These are phyloP conservation scores for Stemphylium vesicarium DNA, from an alignment of 2,329 filamentous ascomycete species.

Conservation along the genomic window DNA sequence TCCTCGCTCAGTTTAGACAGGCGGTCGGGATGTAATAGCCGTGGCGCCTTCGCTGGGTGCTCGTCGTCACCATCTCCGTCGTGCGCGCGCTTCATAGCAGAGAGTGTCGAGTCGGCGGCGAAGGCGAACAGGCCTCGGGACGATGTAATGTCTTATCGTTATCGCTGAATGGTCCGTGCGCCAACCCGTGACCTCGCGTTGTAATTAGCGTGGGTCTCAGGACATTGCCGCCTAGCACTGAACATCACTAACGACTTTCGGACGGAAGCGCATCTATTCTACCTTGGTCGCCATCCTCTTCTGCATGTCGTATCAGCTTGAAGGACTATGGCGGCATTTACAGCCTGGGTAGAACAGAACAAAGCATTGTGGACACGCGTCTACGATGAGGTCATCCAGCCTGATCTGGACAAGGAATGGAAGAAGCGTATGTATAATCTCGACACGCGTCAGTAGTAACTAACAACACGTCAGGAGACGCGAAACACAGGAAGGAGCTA, in stretches of 20 bases:
- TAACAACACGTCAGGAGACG: slow-evolving; percentile 29
- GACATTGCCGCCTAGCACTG: slow-evolving; percentile 12
- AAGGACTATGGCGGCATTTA: slow-evolving; percentile 33
- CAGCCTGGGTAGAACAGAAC: slow-evolving; percentile 39
- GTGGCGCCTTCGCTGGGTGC: slow-evolving; percentile 54
- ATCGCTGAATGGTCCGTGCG: slow-evolving; percentile 26
- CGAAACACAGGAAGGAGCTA: slow-evolving; percentile 30
- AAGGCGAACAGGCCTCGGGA: slow-evolving; percentile 13
- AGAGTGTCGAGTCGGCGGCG: slow-evolving; percentile 12
- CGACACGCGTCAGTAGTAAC: background rate
- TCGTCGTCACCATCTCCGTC: slow-evolving; percentile 37
- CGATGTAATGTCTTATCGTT: slow-evolving; percentile 18
- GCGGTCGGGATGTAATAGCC: slow-evolving; percentile 59
- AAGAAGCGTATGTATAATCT: slow-evolving; percentile 35
- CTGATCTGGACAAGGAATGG: slow-evolving; percentile 43
- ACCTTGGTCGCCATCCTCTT: background rate
- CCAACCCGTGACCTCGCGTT: slow-evolving; percentile 33
- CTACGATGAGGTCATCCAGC: slow-evolving; percentile 44
- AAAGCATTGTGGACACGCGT: slow-evolving; percentile 38
- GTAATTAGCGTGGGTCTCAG: slow-evolving; percentile 4
- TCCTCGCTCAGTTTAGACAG: slow-evolving; percentile 84
- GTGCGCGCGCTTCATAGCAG: slow-evolving; percentile 47
- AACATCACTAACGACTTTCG: slow-evolving; percentile 7
- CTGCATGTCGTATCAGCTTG: background rate
- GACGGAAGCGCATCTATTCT: background rate